Evolutionary conservation across 805 yeast genomes (phyloP).

Genomic region (Ogataea methanolica): DNA sequence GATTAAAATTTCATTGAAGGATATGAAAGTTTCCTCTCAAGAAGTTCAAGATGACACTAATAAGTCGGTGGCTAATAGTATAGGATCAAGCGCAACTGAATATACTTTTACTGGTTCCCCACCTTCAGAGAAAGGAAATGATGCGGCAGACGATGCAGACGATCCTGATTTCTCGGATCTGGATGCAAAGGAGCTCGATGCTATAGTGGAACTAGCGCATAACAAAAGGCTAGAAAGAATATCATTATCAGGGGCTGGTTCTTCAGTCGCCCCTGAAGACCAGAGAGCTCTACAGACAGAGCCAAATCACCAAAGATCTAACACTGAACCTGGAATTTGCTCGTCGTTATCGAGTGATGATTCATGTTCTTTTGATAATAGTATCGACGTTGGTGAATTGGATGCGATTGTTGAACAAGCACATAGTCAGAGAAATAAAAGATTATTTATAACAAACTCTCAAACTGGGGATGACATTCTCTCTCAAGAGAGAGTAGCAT

Average conservation of each 20-base stretch:
- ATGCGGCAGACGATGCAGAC: not conserved
- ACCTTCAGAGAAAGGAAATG: too few relatives aligned
- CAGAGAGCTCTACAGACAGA: too few relatives aligned
- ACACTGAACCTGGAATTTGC: too few relatives aligned
- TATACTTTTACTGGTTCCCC: too few relatives aligned
- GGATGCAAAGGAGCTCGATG: not conserved
- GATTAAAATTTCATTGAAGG: conserved; percentile 7
- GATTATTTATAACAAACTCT: too few relatives aligned
- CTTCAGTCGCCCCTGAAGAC: not conserved
- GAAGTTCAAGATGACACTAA: not conserved
- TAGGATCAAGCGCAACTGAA: not conserved
- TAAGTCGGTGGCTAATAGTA: not conserved
- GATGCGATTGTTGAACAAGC: conserved; percentile 15
- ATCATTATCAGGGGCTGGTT: not conserved
- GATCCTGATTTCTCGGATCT: conserved; percentile 2
- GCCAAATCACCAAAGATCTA: too few relatives aligned
- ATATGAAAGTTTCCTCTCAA: not conserved
- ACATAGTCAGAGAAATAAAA: conserved; percentile 5
- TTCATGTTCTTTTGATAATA: not conserved
- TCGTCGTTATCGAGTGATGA: too few relatives aligned
- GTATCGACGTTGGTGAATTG: conserved; percentile 8
- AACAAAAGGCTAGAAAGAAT: not conserved
- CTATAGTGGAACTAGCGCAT: not conserved
- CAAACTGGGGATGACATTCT: too few relatives aligned
- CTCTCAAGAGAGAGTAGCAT: too few relatives aligned